Base-by-base conservation (phyloP, 1,284 basidiomycete species). In the Irpex lacteus region DNA sequence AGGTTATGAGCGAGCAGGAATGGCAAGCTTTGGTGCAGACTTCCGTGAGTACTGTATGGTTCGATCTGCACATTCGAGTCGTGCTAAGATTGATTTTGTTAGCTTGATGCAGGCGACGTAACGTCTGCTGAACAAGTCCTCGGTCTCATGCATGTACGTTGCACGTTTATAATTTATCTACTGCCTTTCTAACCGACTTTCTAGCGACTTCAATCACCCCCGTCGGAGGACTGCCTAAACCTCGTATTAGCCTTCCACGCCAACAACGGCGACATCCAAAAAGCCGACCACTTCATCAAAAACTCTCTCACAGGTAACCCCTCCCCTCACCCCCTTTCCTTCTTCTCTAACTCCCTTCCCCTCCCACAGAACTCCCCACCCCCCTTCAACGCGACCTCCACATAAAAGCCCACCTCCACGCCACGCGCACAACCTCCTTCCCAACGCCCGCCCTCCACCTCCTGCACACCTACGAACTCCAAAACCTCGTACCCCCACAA, bases 351-450 rank as follows among this genome's bases (percentile, higher is more conserved):
- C 19, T 59, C 64, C 40, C 38, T 32, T 40, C 54, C 60, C 32
- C 67, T 44, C 47, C 44, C 37, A 1, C 61, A 86, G 82, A 69
- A 8, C 64, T 75, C 11, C 85, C 86, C 36, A 85, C 81, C 0
- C 81, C 85, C 40, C 69, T 69, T 2, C 89, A 91, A 66, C 84
- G 86, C 2, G 86, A 93, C 70, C 78, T 90, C 6, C 90, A 91
- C 66, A 75, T 92, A 65, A 86, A 86, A 73, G 79, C 85, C 0
- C 82, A 91, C 69, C 70, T 91, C 26, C 76, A 76, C 38, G 75
- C 82, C 4, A 74, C 78, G 5, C 75, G 79, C 0, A 68, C 73
- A 1, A 70, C 76, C 26, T 74, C 71, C 2, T 78, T 90, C 54
- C 89, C 90, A 3, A 77, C 78, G 0, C 71, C 78, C 2, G 89